These are phyloP conservation scores for Cicer judaicum DNA, from an alignment of 306 rosid genomes.

Conservation along the genomic window DNA sequence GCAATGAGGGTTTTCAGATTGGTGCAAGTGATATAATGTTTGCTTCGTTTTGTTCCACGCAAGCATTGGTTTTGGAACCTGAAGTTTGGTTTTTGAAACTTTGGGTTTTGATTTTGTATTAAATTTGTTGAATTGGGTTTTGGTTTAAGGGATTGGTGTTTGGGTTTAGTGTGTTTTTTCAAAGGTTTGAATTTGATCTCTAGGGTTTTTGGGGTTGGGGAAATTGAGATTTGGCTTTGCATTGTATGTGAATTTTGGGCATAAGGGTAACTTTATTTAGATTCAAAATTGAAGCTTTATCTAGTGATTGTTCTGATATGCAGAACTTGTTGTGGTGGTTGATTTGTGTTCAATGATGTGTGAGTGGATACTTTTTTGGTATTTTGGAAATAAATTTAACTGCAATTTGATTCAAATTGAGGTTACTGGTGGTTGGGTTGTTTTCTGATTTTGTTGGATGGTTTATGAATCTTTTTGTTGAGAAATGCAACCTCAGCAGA, in stretches of 20 bases:
- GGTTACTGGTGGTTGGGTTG: constrained; percentile 52
- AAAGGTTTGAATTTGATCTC: constrained; percentile 79
- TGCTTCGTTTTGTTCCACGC: constrained; percentile 46
- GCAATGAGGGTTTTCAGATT: constrained; percentile 51
- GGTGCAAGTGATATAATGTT: constrained; percentile 59
- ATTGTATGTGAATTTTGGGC: constrained; percentile 56
- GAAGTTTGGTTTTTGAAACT: constrained; percentile 51
- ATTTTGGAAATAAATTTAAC: constrained; percentile 59
- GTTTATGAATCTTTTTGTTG: constrained; percentile 69
- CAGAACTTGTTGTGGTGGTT: constrained; percentile 43
- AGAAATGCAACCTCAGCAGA: constrained; percentile 91
- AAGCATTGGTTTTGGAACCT: constrained; percentile 46
- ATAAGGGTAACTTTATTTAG: constrained; percentile 42
- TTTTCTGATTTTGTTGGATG: constrained; percentile 51
- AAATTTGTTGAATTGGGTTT: constrained; percentile 50
- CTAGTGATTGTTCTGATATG: constrained; percentile 34
- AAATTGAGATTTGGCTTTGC: constrained; percentile 75
- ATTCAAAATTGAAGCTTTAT: constrained; percentile 51
- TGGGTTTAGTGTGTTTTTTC: constrained; percentile 51
- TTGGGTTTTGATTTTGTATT: constrained; percentile 74
- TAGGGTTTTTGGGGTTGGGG: constrained; percentile 75
- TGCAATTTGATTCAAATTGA: constrained; percentile 51
- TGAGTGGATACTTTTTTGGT: constrained; percentile 56
- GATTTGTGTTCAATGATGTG: constrained; percentile 55
- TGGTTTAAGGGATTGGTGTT: constrained; percentile 36